These are phyloP conservation scores for Babesia bigemina DNA, from an alignment of 169 alveolate species.

Conservation along the genomic window DNA sequence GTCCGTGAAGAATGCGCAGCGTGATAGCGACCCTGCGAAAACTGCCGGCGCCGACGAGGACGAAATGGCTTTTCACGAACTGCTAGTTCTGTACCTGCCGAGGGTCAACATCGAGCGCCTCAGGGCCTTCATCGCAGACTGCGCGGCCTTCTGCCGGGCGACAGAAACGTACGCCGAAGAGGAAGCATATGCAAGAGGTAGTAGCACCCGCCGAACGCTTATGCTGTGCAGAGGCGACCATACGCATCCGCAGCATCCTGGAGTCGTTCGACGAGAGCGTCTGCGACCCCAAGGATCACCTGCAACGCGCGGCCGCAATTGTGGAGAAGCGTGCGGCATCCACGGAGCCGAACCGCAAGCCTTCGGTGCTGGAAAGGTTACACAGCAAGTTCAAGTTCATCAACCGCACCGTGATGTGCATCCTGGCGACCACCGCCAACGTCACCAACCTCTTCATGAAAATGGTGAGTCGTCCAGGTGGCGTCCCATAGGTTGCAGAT, in stretches of 20 bases:
- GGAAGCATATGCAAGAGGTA: background rate
- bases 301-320: constrained; percentile 15
- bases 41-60: constrained; percentile 8
- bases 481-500: constrained; percentile 3
- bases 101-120: constrained; percentile 24
- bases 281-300: constrained; percentile 35
- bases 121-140: constrained; percentile 34
- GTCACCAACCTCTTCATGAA: constrained; percentile 46
- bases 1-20: background rate
- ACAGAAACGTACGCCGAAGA: background rate
- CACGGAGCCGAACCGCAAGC: constrained; percentile 2
- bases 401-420: constrained; percentile 36
- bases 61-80: constrained; percentile 50
- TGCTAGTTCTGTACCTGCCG: constrained; percentile 56
- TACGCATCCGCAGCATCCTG: constrained; percentile 23
- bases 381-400: constrained; percentile 39
- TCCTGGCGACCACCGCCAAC: constrained; percentile 36
- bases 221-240: constrained; percentile 17
- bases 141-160: constrained; percentile 8
- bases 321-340: constrained; percentile 18
- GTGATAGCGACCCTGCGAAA: background rate
- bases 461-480: constrained; percentile 12
- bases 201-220: background rate
- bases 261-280: constrained; percentile 21
- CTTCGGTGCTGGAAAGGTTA: constrained; percentile 21